Percentiles rank a stretch among this genome's conserved stretches.
phyloP scores from a whole-genome alignment of 305 asterid species.

The Fraxinus sp. region DNA sequence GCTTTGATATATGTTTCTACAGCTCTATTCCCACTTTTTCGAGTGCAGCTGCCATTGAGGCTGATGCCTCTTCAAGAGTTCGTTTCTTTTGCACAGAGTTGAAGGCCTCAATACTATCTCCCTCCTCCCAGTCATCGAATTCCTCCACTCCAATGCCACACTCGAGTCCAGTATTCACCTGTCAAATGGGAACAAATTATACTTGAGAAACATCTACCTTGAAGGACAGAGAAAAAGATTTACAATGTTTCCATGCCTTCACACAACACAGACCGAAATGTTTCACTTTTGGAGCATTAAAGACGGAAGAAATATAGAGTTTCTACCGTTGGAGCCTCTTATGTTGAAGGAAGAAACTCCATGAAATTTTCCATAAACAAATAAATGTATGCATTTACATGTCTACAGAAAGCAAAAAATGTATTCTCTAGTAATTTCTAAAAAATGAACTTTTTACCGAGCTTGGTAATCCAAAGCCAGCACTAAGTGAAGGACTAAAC shows the following conservation, averaged over 20 bases:
- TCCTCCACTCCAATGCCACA: conserved; percentile 85
- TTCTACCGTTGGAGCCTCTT: not conserved
- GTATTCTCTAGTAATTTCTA: not conserved
- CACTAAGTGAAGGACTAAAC: not conserved
- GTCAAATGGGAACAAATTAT: conserved; percentile 21
- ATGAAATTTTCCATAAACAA: not conserved
- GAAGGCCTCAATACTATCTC: conserved; percentile 80
- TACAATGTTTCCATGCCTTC: not conserved
- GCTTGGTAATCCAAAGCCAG: not conserved
- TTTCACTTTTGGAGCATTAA: not conserved
- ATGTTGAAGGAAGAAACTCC: not conserved
- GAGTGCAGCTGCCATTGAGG: conserved; percentile 81
- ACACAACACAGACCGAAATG: not conserved
- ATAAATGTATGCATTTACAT: not conserved
- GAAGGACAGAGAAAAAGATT: not conserved
- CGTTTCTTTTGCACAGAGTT: conserved; percentile 75
- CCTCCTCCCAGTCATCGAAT: conserved; percentile 75
- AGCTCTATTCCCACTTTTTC: conserved; percentile 49
- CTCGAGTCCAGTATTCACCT: conserved; percentile 94
- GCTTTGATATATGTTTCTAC: conserved; percentile 27
- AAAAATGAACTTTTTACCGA: not conserved
- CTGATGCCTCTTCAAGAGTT: conserved; percentile 97
- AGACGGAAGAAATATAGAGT: not conserved
- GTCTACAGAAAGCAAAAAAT: not conserved
- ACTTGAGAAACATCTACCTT: not conserved